Percentiles rank a stretch among this genome's conserved stretches.
These are phyloP conservation scores for Nannochloris sp. DNA, from an alignment of 139 green algal species.

Conservation along the genomic window DNA sequence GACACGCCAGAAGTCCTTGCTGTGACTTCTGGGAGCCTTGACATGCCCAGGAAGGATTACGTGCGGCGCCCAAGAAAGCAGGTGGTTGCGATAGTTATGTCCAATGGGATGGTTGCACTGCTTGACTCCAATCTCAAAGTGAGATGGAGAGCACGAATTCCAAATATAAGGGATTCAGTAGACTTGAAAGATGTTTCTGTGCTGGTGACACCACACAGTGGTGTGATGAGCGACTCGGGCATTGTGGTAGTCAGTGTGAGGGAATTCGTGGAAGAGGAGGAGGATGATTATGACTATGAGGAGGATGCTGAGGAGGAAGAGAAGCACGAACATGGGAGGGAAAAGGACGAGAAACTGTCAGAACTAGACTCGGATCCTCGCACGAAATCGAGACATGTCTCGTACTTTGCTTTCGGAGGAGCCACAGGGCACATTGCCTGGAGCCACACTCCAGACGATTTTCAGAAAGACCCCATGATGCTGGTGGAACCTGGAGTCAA, in stretches of 20 bases:
- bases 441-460: constrained; percentile 62
- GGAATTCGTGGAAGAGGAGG: background rate
- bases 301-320: constrained; percentile 17
- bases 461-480: constrained; percentile 56
- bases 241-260: constrained; percentile 72
- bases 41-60: constrained; percentile 41
- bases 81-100: constrained; percentile 85
- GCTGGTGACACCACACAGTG: constrained; percentile 55
- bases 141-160: constrained; percentile 58
- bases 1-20: constrained; percentile 33
- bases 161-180: constrained; percentile 41
- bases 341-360: constrained; percentile 4
- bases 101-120: constrained; percentile 63
- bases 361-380: constrained; percentile 10
- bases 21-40: constrained; percentile 68
- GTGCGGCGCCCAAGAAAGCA: constrained; percentile 61
- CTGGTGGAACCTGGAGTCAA: constrained; percentile 47
- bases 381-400: constrained; percentile 59
- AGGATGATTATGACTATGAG: constrained; percentile 8
- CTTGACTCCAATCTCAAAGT: constrained; percentile 95
- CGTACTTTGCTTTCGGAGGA: constrained; percentile 83
- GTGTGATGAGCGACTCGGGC: constrained; percentile 56
- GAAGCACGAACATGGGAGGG: constrained; percentile 7
- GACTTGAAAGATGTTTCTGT: constrained; percentile 71
- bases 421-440: constrained; percentile 56